Evolutionary conservation across 176 grass and related monocot genomes (phyloP), one percentile per base, ranked within the genome.

Genomic region (Aegilops bicornis): DNA sequence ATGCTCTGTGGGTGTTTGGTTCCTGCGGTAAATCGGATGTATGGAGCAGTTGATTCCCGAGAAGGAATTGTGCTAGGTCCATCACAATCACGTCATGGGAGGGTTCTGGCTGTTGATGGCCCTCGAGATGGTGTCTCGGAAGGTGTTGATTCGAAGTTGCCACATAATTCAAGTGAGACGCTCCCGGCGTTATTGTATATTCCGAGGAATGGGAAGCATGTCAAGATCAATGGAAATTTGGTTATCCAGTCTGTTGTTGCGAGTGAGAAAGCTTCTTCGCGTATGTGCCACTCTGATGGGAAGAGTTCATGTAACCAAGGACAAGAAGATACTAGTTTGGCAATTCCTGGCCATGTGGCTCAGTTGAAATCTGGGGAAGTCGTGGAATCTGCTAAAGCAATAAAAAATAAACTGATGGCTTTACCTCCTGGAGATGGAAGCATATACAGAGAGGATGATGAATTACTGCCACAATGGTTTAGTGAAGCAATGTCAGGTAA

Each of bases 401-500:
- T 64, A 52, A 87, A 87, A 33, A 84, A 88, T 25, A 36, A 86
- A 88, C 52, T 85, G 78, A 72, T 91, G 73, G 86, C 86, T 65
- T 85, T 88, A 76, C 82, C 67, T 80, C 83, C 79, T 39, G 74
- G 86, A 79, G 47, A 84, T 87, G 87, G 85, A 85, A 78, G 64
- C 24, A 43, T 77, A 48, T 89, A 87, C 33, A 47, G 54, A 33
- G 89, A 89, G 2, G 89, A 88, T 7, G 93, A 94, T 94, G 93
- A 86, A 64, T 39, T 91, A 24, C 20, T 92, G 69, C 93, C 88
- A 5, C 93, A 92, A 70, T 94, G 93, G 93, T 94, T 94, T 85
- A 89, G 88, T 77, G 90, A 94, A 94, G 90, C 90, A 54, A 92
- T 94, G 87, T 77, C 93, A 52, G 87, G 93, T 94, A 89, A 89